Percentiles rank a stretch among this genome's conserved stretches.
These are phyloP conservation scores for Abelmoschus esculentus DNA, from an alignment of 345 rosid species.

Conservation along the genomic window DNA sequence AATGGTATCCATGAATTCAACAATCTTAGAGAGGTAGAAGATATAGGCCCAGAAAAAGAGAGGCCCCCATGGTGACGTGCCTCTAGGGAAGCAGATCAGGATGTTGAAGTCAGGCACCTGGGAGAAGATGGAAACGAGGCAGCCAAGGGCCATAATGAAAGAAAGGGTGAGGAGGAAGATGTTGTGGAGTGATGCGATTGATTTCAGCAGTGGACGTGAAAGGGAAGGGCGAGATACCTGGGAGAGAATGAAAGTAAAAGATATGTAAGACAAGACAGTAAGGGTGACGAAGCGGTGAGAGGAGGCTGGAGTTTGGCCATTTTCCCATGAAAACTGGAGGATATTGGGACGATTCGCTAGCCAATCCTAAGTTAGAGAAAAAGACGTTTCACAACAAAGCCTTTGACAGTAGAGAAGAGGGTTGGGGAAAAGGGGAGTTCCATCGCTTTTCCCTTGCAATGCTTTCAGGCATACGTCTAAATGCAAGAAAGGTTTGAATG, in stretches of 20 bases:
- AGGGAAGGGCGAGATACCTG: constrained; percentile 4
- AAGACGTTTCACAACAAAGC: neutral
- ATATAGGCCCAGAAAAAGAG: constrained; percentile 63
- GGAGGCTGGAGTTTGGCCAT: constrained; percentile 51
- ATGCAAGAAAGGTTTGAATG: neutral
- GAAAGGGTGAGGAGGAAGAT: constrained; percentile 27
- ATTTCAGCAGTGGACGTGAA: constrained; percentile 17
- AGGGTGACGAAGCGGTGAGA: constrained; percentile 37
- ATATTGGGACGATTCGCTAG: constrained; percentile 54
- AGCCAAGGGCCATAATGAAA: constrained; percentile 35
- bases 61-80: constrained; percentile 42
- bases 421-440: neutral
- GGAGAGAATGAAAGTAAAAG: constrained; percentile 44
- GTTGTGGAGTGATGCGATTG: constrained; percentile 32
- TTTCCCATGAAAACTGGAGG: constrained; percentile 47
- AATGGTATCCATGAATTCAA: constrained; percentile 53
- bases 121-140: constrained; percentile 27
- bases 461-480: neutral
- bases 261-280: constrained; percentile 42
- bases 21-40: constrained; percentile 57
- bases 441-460: neutral
- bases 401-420: neutral
- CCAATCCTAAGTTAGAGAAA: too few species aligned
- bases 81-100: constrained; percentile 44
- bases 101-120: constrained; percentile 23